A percentile compares a stretch with the other conserved stretches of the same genome.
These are phyloP conservation scores for Termitomyces sp. DNA, from an alignment of 768 basidiomycete species.

Conservation along the genomic window DNA sequence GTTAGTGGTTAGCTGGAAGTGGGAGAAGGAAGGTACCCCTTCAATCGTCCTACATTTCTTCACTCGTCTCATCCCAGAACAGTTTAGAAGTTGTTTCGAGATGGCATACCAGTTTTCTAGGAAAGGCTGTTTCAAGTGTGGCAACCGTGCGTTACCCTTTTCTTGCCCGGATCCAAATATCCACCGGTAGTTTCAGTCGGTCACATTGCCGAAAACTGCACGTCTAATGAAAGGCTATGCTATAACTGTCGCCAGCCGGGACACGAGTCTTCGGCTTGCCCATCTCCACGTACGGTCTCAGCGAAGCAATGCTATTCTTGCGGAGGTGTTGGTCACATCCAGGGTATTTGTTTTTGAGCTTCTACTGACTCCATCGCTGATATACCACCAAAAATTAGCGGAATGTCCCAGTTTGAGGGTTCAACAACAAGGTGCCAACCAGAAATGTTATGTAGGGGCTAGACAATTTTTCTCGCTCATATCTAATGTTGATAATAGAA, in stretches of 20 bases:
- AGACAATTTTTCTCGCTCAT: not conserved
- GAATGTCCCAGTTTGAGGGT: constrained; percentile 80
- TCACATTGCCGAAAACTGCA: constrained; percentile 89
- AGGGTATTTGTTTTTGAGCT: constrained; percentile 28
- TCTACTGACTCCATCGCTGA: constrained; percentile 3
- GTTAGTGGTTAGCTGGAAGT: constrained; percentile 64
- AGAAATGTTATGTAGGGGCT: constrained; percentile 77
- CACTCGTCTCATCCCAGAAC: constrained; percentile 8
- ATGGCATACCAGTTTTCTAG: constrained; percentile 83
- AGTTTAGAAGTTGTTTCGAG: constrained; percentile 36
- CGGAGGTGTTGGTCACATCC: constrained; percentile 87
- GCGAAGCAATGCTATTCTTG: constrained; percentile 93
- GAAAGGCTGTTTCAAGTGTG: constrained; percentile 93
- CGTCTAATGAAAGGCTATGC: constrained; percentile 84
- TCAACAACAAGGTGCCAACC: constrained; percentile 53
- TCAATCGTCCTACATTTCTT: not conserved
- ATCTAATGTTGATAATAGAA: constrained; percentile 35
- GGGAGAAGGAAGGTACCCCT: constrained; percentile 63
- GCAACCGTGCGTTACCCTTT: constrained; percentile 61
- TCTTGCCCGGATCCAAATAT: not conserved
- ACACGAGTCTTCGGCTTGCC: constrained; percentile 86
- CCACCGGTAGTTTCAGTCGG: constrained; percentile 51
- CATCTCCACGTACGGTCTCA: constrained; percentile 73
- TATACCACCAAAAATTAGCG: constrained; percentile 29
- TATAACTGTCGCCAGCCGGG: constrained; percentile 96